Evolutionary conservation across 345 rosid species (phyloP), one percentile per base, ranked within the genome.

Genomic region (Populus alba): DNA sequence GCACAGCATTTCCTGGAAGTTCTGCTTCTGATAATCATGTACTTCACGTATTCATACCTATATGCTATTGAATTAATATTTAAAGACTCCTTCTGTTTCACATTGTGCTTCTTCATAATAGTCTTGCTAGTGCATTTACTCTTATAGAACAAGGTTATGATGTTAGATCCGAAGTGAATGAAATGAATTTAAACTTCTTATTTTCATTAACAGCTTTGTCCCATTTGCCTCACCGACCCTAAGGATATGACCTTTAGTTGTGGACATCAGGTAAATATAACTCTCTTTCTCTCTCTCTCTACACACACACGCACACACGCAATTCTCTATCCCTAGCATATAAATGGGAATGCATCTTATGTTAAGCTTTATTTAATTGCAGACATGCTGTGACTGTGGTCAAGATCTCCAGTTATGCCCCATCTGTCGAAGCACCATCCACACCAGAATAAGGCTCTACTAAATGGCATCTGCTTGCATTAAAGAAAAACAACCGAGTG

Each of bases 11-110:
- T 68, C 80, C 90, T 53, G 75, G 87, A 69, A 83, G 80, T 79
- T 85, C 86, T 82, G 70, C 80, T 39, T 83, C 91, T 12, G 90
- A 89, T 77, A 83, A 76, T 74, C 83, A 82, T 57, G 92, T 87
- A 87, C 65, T 66, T 73, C 23, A 43, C 70, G 16, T 39, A 17
- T 68, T 18, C 23, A 16, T 39, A 15, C 51, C 39, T 18, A 37
- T 57, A 27, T 66, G 62, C 69, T 49, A 45, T 16, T 51, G 47
- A 33, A 37, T 77, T 37, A 4, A 25, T 18, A 49, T 51, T 8
- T 38, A 31, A 45, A 49, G 13, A 17, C 53, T 20, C 25, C 20
- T 57, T 73, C 8, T 27, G 66, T 68, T 33, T 31, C 31, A 20
- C 12, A 0, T 55, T 35, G 31, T 65, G 38, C 55, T 45, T 57